Conservation (phyloP, 1,284 basidiomycete genomes). For the Heterobasidion parviporum region DNA sequence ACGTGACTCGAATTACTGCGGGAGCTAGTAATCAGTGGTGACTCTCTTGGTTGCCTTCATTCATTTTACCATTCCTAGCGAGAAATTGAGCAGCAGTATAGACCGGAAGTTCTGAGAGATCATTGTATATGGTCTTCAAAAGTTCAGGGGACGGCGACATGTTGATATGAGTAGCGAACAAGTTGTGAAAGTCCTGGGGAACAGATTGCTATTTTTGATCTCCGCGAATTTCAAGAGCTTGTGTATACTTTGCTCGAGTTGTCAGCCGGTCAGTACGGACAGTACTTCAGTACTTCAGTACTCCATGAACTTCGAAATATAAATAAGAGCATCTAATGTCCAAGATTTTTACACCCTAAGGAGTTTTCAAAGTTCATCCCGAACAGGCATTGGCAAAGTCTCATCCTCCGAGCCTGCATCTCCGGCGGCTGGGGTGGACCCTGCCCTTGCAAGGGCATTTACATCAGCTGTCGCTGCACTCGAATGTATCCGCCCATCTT, state of each 20-base stretch:
- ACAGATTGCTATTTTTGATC: not conserved
- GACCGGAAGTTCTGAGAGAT: not conserved
- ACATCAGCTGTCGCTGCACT: constrained; percentile 63
- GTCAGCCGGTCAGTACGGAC: not conserved
- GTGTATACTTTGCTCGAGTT: not conserved
- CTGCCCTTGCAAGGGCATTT: constrained; percentile 60
- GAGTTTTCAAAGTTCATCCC: constrained; percentile 8
- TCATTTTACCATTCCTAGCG: not conserved
- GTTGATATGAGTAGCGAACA: not conserved
- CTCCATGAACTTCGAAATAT: not conserved
- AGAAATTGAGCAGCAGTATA: not conserved
- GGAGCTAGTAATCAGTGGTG: not conserved
- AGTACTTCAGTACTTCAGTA: not conserved
- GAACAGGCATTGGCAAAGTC: not conserved
- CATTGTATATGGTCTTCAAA: not conserved
- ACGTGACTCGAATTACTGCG: constrained; percentile 34
- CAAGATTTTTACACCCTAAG: too few species aligned
- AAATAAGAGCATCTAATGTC: too few species aligned
- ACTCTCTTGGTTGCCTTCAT: not conserved
- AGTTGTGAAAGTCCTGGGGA: not conserved
- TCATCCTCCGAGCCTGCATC: not conserved
- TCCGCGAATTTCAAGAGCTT: not conserved
- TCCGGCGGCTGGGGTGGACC: not conserved
- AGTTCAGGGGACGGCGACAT: not conserved
- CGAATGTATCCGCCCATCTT: constrained; percentile 57